Evolutionary conservation across 352 stramenopile species (phyloP).

Genomic region (Pythium myriotylum): DNA sequence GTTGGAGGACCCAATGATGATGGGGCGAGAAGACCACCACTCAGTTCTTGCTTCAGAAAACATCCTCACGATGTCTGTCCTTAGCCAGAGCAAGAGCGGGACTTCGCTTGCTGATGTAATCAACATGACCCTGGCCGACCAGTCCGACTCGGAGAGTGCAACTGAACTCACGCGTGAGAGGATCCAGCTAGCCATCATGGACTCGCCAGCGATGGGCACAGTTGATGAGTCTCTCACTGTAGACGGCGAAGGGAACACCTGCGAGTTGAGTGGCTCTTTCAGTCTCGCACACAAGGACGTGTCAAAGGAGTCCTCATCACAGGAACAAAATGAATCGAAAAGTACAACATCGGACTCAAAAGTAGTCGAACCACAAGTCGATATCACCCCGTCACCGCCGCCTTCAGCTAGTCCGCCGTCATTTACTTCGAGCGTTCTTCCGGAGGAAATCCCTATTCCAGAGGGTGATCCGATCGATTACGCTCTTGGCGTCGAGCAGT

Average conservation of each 20-base stretch:
- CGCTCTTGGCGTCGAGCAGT: constrained; percentile 78
- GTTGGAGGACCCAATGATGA: constrained; percentile 88
- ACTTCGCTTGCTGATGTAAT: constrained; percentile 27
- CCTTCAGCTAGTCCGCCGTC: constrained; percentile 44
- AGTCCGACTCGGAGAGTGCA: constrained; percentile 30
- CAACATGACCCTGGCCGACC: constrained; percentile 15
- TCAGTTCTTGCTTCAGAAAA: constrained; percentile 30
- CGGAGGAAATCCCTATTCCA: constrained; percentile 75
- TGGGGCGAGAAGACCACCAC: constrained; percentile 40
- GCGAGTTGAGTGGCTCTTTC: constrained; percentile 10
- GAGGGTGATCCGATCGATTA: constrained; percentile 83
- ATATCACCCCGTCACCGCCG: neutral
- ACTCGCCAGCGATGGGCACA: constrained; percentile 21
- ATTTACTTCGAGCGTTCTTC: constrained; percentile 45
- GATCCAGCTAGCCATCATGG: constrained; percentile 11
- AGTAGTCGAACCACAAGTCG: neutral
- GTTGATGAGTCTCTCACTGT: constrained; percentile 11
- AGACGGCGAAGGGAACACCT: constrained; percentile 4
- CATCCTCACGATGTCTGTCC: constrained; percentile 23
- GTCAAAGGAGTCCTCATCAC: constrained; percentile 7
- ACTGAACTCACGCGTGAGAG: constrained; percentile 19
- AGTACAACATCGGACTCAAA: neutral
- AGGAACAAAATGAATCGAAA: neutral
- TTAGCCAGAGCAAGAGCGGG: constrained; percentile 29
- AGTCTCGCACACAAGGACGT: neutral